Conservation (phyloP, 2,329 filamentous ascomycete genomes). For the Calonectria naviculata region DNA sequence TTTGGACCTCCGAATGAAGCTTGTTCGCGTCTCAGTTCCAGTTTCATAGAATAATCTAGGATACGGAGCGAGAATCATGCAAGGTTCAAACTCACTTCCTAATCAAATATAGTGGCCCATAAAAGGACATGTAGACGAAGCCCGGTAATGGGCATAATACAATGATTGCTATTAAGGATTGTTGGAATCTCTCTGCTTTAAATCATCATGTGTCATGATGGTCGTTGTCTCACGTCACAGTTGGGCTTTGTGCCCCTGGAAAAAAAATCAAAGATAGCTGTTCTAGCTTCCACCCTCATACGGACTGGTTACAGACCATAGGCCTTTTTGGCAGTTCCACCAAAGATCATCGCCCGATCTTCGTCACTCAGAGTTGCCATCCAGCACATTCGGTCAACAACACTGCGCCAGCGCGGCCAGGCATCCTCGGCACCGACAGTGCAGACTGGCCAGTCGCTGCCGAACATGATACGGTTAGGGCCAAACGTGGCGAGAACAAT, state of each 20-base stretch:
- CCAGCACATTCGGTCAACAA: conserved; percentile 76
- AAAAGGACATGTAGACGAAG: not conserved
- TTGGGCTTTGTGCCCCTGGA: not conserved
- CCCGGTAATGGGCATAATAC: not conserved
- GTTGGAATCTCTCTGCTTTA: not conserved
- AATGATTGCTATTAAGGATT: not conserved
- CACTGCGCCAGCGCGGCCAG: conserved; percentile 80
- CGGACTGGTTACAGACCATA: conserved; percentile 64
- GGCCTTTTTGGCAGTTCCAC: conserved; percentile 76
- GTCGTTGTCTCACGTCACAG: not conserved
- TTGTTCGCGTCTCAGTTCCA: not conserved
- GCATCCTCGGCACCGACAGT: conserved; percentile 71
- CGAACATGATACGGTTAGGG: conserved; percentile 83
- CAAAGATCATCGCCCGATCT: conserved; percentile 77
- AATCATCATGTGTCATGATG: not conserved
- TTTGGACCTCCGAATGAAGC: conserved; percentile 9
- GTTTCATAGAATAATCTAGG: not conserved
- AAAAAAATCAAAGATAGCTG: not conserved
- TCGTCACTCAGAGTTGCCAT: conserved; percentile 70
- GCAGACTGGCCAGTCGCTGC: conserved; percentile 94
- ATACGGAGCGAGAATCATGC: not conserved
- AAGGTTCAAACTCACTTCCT: not conserved
- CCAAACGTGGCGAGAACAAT: conserved; percentile 80
- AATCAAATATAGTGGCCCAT: not conserved
- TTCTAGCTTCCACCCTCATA: not conserved